These are phyloP conservation scores for Pseudopithomyces maydicus DNA, from an alignment of 2,329 filamentous ascomycete genomes.

Conservation along the genomic window DNA sequence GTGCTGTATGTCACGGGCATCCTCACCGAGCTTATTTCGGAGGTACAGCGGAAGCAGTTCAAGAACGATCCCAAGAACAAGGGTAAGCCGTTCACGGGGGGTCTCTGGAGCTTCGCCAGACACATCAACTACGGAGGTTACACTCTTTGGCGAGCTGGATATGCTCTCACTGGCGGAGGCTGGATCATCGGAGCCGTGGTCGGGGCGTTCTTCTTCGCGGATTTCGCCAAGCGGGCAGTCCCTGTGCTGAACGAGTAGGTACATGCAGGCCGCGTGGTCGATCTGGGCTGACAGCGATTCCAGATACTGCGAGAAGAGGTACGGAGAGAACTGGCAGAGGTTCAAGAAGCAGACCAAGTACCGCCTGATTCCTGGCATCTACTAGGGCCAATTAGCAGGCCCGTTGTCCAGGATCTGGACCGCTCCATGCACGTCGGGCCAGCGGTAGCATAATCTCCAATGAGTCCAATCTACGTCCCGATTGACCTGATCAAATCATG, in stretches of 20 bases:
- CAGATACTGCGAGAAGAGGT: constrained; percentile 48
- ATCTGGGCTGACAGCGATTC: not conserved
- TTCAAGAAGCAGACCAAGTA: constrained; percentile 50
- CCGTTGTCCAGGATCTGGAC: not conserved
- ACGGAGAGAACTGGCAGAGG: constrained; percentile 47
- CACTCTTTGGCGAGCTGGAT: constrained; percentile 57
- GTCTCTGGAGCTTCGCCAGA: constrained; percentile 55
- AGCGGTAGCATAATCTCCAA: not conserved
- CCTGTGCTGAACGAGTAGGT: constrained; percentile 53
- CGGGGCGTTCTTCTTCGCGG: constrained; percentile 49
- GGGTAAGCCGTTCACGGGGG: constrained; percentile 57
- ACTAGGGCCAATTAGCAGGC: constrained; percentile 17
- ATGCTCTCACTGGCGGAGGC: constrained; percentile 55
- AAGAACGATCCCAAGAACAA: constrained; percentile 58
- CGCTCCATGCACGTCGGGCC: not conserved
- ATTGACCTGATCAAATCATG: not conserved
- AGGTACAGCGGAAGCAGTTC: constrained; percentile 61
- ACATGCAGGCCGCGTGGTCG: not conserved
- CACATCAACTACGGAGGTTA: constrained; percentile 63
- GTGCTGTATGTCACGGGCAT: constrained; percentile 59
- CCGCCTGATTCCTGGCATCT: constrained; percentile 39
- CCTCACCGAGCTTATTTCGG: constrained; percentile 59
- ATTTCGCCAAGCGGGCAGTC: constrained; percentile 53
- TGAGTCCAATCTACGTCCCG: not conserved
- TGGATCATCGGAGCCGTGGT: constrained; percentile 51